phyloP scores from a whole-genome alignment of 306 rosid species.

The Vachellia collinsii region DNA sequence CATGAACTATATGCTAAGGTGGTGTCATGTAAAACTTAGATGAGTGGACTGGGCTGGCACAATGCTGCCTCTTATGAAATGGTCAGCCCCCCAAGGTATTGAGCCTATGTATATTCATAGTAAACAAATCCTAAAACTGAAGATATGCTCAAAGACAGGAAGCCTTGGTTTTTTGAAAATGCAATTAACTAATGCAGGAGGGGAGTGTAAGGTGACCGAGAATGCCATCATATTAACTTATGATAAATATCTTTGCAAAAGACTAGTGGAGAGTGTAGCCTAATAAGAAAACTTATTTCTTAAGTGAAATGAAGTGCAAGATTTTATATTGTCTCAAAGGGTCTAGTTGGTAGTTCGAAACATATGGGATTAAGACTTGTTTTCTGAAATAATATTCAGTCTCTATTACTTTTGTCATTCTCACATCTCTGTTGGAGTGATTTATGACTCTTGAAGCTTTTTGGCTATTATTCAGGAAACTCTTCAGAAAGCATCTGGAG shows the following conservation, averaged over 20 bases:
- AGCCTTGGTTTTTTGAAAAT: not conserved
- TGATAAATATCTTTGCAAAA: not conserved
- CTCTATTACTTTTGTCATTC: not conserved
- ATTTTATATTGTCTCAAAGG: not conserved
- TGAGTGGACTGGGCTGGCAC: not conserved
- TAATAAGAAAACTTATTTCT: not conserved
- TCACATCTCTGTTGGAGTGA: conserved; percentile 24
- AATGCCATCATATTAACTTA: not conserved
- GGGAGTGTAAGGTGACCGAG: not conserved
- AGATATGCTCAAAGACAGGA: not conserved
- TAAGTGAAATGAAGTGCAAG: not conserved
- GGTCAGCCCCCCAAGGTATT: not conserved
- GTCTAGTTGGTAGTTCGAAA: not conserved
- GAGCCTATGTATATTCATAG: not conserved
- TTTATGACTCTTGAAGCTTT: conserved; percentile 14
- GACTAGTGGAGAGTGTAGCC: not conserved
- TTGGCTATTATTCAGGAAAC: conserved; percentile 46
- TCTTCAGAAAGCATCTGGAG: conserved; percentile 67
- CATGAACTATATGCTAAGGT: not conserved
- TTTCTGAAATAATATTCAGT: not conserved
- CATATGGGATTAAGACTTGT: not conserved
- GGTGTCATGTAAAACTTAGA: conserved; percentile 28
- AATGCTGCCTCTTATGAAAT: not conserved
- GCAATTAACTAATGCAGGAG: not conserved
- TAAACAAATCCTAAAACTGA: not conserved